Evolutionary conservation across 164 flowering plant species (phyloP).

Genomic region (Macadamia integrifolia): DNA sequence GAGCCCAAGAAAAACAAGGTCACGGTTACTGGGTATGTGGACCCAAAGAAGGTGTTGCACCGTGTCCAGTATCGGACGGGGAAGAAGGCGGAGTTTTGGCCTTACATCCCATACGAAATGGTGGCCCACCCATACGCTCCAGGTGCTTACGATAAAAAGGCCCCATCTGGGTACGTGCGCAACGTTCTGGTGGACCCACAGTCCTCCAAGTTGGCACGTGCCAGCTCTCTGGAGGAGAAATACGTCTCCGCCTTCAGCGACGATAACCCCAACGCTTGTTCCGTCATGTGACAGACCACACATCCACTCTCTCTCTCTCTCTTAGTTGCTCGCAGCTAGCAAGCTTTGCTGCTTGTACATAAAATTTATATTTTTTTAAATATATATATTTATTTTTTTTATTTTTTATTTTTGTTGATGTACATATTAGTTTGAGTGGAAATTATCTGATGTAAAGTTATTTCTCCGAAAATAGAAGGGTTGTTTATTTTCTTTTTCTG

Average conservation of each 20-base stretch:
- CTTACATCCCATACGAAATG: constrained; percentile 80
- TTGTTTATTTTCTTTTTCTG: no score
- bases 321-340: no score
- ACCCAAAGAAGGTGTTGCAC: constrained; percentile 61
- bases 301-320: no score
- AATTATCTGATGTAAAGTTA: no score
- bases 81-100: constrained; percentile 91
- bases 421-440: no score
- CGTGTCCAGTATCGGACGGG: constrained; percentile 67
- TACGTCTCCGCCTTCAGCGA: constrained; percentile 89
- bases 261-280: constrained; percentile 71
- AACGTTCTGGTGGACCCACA: constrained; percentile 35
- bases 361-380: no score
- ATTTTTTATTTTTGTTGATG: no score
- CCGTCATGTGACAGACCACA: constrained; percentile 46
- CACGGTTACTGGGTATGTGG: constrained; percentile 81
- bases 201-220: constrained; percentile 47
- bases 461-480: no score
- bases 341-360: no score
- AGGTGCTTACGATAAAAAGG: constrained; percentile 85
- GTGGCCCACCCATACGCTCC: constrained; percentile 85
- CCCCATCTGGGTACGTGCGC: constrained; percentile 88
- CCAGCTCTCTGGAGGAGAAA: constrained; percentile 74
- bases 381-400: no score
- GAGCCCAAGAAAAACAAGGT: constrained; percentile 66